Conservation (phyloP, 768 basidiomycete species). For the Auricularia auricula-judae region DNA sequence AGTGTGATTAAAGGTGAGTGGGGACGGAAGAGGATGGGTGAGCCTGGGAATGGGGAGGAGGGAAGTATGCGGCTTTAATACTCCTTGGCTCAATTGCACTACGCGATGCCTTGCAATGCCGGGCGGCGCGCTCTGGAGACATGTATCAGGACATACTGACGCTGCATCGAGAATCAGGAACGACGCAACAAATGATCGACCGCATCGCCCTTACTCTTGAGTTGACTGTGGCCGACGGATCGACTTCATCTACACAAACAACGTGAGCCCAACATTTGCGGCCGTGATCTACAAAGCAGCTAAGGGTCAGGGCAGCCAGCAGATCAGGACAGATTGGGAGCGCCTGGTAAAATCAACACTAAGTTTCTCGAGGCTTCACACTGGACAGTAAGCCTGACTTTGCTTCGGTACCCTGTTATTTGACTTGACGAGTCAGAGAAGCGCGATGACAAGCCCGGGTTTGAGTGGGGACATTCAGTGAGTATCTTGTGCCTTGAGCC, state of each 20-base stretch:
- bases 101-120: background rate
- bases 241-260: background rate
- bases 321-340: background rate
- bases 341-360: background rate
- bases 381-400: no score
- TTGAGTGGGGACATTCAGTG: background rate
- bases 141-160: background rate
- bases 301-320: background rate
- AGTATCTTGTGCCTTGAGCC: background rate
- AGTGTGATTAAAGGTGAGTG: background rate
- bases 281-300: background rate
- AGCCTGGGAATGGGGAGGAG: background rate
- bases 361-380: no score
- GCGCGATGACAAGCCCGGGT: background rate
- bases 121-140: background rate
- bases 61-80: background rate
- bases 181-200: background rate
- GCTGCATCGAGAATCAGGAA: background rate
- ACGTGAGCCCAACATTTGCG: background rate
- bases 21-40: background rate
- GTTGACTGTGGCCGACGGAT: background rate
- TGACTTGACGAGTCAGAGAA: background rate
- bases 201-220: background rate
- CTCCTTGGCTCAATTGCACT: background rate
- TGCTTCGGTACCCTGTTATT: background rate